Evolutionary conservation across 495 filamentous ascomycete genomes (phyloP).

Genomic region (Hypoxylon subgilvum): DNA sequence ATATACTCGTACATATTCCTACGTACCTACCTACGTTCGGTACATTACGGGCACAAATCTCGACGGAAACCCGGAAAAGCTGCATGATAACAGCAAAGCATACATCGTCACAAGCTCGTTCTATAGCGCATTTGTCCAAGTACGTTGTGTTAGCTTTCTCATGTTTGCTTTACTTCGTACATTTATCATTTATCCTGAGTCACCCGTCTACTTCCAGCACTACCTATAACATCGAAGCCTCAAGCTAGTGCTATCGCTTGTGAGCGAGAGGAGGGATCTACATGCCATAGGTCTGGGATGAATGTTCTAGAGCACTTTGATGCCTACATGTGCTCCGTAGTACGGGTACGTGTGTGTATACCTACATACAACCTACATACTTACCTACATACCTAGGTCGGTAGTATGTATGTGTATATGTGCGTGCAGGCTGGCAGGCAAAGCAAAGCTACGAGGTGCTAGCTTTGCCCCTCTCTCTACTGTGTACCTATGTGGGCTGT

Average conservation of each 20-base stretch:
- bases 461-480: conserved; percentile 18
- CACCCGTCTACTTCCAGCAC: conserved; percentile 1
- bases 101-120: background rate
- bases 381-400: background rate
- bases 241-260: conserved; percentile 27
- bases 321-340: conserved; percentile 34
- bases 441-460: background rate
- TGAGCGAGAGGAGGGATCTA: conserved; percentile 30
- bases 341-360: conserved; percentile 31
- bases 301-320: conserved; percentile 35
- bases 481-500: conserved; percentile 23
- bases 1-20: background rate
- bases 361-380: too few species aligned
- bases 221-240: conserved; percentile 10
- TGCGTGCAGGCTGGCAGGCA: too few species aligned
- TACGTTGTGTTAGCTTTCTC: too few species aligned
- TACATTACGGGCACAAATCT: too few species aligned
- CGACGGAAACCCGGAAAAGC: too few species aligned
- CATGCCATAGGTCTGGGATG: conserved; percentile 23
- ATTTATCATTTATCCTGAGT: conserved; percentile 4
- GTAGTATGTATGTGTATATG: background rate
- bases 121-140: too few species aligned
- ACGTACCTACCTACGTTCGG: conserved; percentile 4
- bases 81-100: background rate
- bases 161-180: conserved; percentile 22